A percentile compares a stretch with the other conserved stretches of the same genome.
Evolutionary conservation across 2,329 filamentous ascomycete genomes (phyloP).

Genomic region (Claviceps maximensis): DNA sequence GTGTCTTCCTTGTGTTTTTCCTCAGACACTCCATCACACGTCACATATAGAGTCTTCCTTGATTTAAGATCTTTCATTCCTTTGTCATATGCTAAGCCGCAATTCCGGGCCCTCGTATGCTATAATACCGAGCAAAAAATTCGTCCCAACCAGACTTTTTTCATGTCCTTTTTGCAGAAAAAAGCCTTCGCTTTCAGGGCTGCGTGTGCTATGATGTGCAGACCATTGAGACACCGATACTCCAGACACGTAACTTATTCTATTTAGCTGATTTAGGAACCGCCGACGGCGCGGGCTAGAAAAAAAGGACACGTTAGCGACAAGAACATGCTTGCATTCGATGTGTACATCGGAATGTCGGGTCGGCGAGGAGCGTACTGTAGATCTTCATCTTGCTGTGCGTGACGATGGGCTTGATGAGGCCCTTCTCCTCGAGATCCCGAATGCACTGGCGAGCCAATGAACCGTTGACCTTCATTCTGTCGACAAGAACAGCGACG

Average conservation of each 20-base stretch:
- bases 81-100: conserved; percentile 24
- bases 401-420: conserved; percentile 93
- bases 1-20: neutral
- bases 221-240: conserved; percentile 26
- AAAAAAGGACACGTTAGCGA: conserved; percentile 5
- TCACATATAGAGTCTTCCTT: neutral
- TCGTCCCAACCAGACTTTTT: conserved; percentile 25
- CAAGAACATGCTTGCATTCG: neutral
- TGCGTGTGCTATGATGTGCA: conserved; percentile 21
- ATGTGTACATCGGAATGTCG: neutral
- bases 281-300: conserved; percentile 47
- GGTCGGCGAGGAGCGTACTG: conserved; percentile 41
- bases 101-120: conserved; percentile 24
- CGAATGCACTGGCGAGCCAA: conserved; percentile 78
- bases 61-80: conserved; percentile 21
- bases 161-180: conserved; percentile 14
- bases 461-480: conserved; percentile 99
- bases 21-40: neutral
- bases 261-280: conserved; percentile 26
- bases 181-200: conserved; percentile 22
- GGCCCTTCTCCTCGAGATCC: conserved; percentile 94
- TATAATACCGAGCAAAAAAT: conserved; percentile 27
- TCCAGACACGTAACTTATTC: conserved; percentile 21
- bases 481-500: conserved; percentile 94
- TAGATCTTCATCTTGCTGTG: conserved; percentile 99